These are phyloP conservation scores for Corinectria fuckeliana DNA, from an alignment of 2,329 filamentous ascomycete species.

Conservation along the genomic window DNA sequence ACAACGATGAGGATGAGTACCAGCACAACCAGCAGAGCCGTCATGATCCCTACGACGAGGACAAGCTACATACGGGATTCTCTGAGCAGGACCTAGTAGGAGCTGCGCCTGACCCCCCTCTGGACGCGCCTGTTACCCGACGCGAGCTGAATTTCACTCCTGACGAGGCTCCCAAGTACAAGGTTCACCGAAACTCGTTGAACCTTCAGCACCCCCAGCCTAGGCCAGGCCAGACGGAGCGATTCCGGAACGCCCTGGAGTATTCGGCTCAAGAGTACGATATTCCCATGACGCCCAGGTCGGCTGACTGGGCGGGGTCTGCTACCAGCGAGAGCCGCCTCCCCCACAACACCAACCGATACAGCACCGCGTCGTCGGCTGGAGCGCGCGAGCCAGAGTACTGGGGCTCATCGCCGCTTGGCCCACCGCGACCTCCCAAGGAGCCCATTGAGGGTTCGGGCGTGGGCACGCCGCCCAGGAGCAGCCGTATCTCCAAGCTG, in stretches of 20 bases:
- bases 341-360: constrained; percentile 53
- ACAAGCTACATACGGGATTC: constrained; percentile 65
- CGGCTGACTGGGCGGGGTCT: constrained; percentile 68
- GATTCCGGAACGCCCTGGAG: constrained; percentile 77
- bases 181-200: constrained; percentile 80
- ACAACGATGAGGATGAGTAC: constrained; percentile 63
- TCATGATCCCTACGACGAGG: constrained; percentile 60
- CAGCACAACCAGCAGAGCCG: background rate
- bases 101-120: constrained; percentile 31
- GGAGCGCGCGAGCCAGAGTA: constrained; percentile 49
- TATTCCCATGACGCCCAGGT: constrained; percentile 64
- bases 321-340: constrained; percentile 64
- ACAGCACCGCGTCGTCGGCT: constrained; percentile 53
- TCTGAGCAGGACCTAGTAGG: constrained; percentile 57
- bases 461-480: constrained; percentile 53
- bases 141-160: constrained; percentile 58
- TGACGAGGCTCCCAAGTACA: constrained; percentile 81
- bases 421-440: constrained; percentile 67
- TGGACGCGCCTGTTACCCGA: constrained; percentile 42
- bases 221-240: constrained; percentile 73
- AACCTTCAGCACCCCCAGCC: constrained; percentile 84
- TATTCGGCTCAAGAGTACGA: constrained; percentile 74
- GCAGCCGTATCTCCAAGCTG: constrained; percentile 57
- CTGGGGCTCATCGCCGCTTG: constrained; percentile 52
- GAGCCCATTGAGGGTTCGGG: constrained; percentile 61